phyloP scores from a whole-genome alignment of 306 rosid species.

The Luffa acutangula region DNA sequence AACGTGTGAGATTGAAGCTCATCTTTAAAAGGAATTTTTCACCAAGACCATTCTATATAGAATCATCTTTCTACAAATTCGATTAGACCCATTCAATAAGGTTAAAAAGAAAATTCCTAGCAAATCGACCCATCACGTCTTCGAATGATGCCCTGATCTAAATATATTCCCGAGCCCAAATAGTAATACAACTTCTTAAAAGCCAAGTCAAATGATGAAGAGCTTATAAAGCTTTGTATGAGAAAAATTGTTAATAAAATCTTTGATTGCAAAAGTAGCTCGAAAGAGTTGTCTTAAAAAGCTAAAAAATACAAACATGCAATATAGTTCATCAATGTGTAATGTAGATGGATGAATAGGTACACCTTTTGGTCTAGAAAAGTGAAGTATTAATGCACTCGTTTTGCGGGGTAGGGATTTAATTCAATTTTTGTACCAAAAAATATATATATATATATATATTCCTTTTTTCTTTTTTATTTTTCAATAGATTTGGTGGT shows the following conservation, averaged over 20 bases:
- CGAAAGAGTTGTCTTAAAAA: background rate
- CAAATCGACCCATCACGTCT: background rate
- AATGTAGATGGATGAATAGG: background rate
- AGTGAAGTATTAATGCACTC: background rate
- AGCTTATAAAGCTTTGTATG: background rate
- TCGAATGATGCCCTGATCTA: background rate
- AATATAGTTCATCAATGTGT: background rate
- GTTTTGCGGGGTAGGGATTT: constrained; percentile 2
- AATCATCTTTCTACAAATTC: background rate
- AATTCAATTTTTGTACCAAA: background rate
- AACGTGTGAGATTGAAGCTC: background rate
- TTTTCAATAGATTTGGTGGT: background rate
- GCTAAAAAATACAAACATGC: background rate
- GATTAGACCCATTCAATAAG: background rate
- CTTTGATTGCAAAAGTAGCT: no score
- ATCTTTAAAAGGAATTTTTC: no score
- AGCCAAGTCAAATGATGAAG: background rate
- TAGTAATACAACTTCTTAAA: background rate
- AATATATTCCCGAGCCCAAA: background rate
- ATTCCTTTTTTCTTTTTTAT: background rate
- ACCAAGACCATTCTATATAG: background rate
- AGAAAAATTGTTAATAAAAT: background rate
- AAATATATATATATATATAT: background rate
- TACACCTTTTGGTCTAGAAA: background rate
- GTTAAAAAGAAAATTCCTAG: background rate